phyloP scores from a whole-genome alignment of 257 asterid genomes.

The Solanum dulcamara region DNA sequence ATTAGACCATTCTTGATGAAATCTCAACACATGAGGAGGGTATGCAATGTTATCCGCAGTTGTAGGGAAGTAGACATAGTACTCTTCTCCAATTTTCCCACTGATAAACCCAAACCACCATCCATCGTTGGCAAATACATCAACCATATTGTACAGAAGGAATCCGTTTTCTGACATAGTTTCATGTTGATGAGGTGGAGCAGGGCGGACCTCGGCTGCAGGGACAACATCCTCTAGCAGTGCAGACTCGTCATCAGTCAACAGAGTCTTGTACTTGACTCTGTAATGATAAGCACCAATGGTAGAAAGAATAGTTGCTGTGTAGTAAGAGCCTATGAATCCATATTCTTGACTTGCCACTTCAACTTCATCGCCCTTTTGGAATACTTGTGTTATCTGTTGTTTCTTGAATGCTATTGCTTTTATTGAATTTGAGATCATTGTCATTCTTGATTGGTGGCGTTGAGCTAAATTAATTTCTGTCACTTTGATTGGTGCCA shows the following conservation, averaged over 20 bases:
- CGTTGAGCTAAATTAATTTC: background rate
- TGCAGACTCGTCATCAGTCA: background rate
- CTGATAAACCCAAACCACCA: conserved; percentile 11
- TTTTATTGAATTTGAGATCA: background rate
- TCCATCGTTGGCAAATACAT: conserved; percentile 9
- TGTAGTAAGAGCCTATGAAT: conserved; percentile 4
- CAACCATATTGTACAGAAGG: background rate
- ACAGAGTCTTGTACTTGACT: conserved; percentile 3
- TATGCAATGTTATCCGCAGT: background rate
- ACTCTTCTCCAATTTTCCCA: background rate
- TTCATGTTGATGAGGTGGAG: background rate
- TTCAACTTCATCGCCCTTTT: background rate
- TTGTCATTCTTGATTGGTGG: background rate
- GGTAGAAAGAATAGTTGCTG: background rate
- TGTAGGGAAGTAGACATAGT: background rate
- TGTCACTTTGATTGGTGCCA: background rate
- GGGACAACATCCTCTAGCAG: background rate
- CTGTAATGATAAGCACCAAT: background rate
- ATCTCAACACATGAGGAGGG: background rate
- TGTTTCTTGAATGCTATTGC: background rate
- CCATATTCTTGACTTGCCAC: conserved; percentile 6
- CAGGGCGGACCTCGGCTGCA: background rate
- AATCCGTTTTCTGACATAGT: background rate
- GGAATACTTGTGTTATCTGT: background rate
- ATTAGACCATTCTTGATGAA: background rate